Percentiles rank a stretch among this genome's conserved stretches.
phyloP scores from a whole-genome alignment of 495 filamentous ascomycete genomes.

The Echria macrotheca region DNA sequence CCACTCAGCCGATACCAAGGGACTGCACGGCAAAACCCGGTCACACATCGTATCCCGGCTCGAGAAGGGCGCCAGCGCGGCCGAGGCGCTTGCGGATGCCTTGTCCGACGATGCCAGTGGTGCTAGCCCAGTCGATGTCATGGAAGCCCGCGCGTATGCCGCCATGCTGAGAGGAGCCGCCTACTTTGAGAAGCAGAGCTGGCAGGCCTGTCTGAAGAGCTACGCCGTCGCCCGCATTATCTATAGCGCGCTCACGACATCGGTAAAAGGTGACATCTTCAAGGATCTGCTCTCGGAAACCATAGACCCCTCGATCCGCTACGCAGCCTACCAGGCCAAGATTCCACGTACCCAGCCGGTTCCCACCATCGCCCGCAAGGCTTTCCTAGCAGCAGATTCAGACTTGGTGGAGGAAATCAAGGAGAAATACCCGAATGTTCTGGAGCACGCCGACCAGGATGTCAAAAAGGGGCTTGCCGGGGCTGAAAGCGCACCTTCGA shows the following conservation, averaged over 20 bases:
- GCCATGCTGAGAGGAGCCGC: slow-evolving; percentile 67
- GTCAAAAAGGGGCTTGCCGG: slow-evolving; percentile 49
- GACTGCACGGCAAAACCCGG: slow-evolving; percentile 69
- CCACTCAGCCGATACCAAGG: slow-evolving; percentile 72
- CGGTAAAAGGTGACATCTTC: slow-evolving; percentile 65
- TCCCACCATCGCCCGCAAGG: slow-evolving; percentile 66
- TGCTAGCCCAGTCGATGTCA: slow-evolving; percentile 62
- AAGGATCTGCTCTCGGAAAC: slow-evolving; percentile 73
- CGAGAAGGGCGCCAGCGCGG: slow-evolving; percentile 67
- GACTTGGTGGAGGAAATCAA: slow-evolving; percentile 61
- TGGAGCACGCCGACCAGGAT: slow-evolving; percentile 59
- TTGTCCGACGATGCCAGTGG: slow-evolving; percentile 56
- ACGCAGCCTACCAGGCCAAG: slow-evolving; percentile 86
- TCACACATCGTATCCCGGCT: slow-evolving; percentile 85
- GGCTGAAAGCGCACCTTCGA: slow-evolving; percentile 60
- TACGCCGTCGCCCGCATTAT: slow-evolving; percentile 76
- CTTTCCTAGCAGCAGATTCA: slow-evolving; percentile 60
- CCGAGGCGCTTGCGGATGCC: slow-evolving; percentile 60
- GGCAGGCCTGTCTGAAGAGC: slow-evolving; percentile 69
- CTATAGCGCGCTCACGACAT: slow-evolving; percentile 61
- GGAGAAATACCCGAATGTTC: slow-evolving; percentile 62
- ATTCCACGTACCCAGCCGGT: slow-evolving; percentile 78
- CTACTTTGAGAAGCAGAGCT: slow-evolving; percentile 79
- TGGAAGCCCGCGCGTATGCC: slow-evolving; percentile 84
- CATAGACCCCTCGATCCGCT: slow-evolving; percentile 89